Conservation (phyloP, 176 grass and related monocot genomes). For the Zea mays region Zm-B73-REFERENCE-NAM-5.0 NC_050105.1:145649501-145650000, state of each 20-base stretch:
- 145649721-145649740: slow-evolving; percentile 60
- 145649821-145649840: slow-evolving; percentile 50
- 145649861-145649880: slow-evolving; percentile 48
- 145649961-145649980: slow-evolving; percentile 47
- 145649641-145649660: background rate
- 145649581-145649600: background rate
- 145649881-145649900: slow-evolving; percentile 63
- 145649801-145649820: slow-evolving; percentile 41
- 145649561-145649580: background rate
- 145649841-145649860: slow-evolving; percentile 37
- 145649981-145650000: slow-evolving; percentile 63
- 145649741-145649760: slow-evolving; percentile 45
- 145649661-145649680: background rate
- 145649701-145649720: slow-evolving; percentile 54
- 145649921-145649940: slow-evolving; percentile 50
- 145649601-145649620: background rate
- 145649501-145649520: background rate
- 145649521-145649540: background rate
- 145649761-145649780: slow-evolving; percentile 54
- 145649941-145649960: slow-evolving; percentile 49
- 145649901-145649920: slow-evolving; percentile 62
- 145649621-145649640: slow-evolving; percentile 14
- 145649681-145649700: slow-evolving; percentile 37
- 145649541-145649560: background rate
- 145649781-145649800: slow-evolving; percentile 41